phyloP scores from a whole-genome alignment of 2,329 filamentous ascomycete genomes.

The Fusarium luffae region DNA sequence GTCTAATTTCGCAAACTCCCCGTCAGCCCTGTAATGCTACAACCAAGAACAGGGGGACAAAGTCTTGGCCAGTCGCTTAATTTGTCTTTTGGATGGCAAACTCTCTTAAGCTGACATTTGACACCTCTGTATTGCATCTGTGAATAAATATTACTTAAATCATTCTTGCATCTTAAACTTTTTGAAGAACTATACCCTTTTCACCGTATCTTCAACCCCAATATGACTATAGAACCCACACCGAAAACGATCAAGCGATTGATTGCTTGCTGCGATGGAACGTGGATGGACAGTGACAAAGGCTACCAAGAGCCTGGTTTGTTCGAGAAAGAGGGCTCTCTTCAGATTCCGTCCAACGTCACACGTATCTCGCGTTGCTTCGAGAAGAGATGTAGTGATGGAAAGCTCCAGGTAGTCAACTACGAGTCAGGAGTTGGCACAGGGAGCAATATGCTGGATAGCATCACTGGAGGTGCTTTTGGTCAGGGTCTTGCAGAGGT shows the following conservation, averaged over 20 bases:
- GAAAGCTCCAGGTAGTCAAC: slow-evolving; percentile 67
- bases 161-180: background rate
- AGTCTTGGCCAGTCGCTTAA: slow-evolving; percentile 41
- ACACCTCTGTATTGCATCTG: slow-evolving; percentile 10
- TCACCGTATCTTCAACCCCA: background rate
- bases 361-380: slow-evolving; percentile 69
- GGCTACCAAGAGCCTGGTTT: slow-evolving; percentile 57
- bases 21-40: slow-evolving; percentile 31
- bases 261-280: slow-evolving; percentile 65
- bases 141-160: background rate
- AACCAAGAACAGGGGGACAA: slow-evolving; percentile 23
- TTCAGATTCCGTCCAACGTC: slow-evolving; percentile 68
- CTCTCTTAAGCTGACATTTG: slow-evolving; percentile 15
- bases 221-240: slow-evolving; percentile 7
- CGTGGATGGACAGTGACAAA: slow-evolving; percentile 65
- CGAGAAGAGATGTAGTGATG: slow-evolving; percentile 61
- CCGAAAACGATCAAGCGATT: slow-evolving; percentile 55
- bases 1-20: slow-evolving; percentile 16
- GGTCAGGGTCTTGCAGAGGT: slow-evolving; percentile 66
- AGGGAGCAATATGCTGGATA: slow-evolving; percentile 60
- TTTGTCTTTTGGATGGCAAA: slow-evolving; percentile 23
- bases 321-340: slow-evolving; percentile 51
- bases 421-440: slow-evolving; percentile 72
- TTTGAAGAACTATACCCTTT: background rate
- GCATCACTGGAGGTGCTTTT: slow-evolving; percentile 65